These are phyloP conservation scores for Angomonas deanei DNA, from an alignment of 208 protist genomes.

Conservation along the genomic window DNA sequence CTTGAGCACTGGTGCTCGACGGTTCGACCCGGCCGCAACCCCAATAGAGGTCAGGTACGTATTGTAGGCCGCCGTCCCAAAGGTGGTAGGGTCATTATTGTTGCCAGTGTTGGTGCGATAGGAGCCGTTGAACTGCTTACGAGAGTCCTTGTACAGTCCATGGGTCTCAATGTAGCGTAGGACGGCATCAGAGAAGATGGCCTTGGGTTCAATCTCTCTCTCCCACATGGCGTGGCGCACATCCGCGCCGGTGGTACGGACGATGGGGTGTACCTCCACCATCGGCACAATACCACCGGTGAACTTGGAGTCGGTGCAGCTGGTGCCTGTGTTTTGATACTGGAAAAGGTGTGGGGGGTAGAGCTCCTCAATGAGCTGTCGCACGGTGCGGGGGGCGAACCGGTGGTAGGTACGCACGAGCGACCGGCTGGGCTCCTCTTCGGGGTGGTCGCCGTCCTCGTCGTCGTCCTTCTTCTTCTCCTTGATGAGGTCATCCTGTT, in stretches of 20 bases:
- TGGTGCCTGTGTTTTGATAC: constrained; percentile 7
- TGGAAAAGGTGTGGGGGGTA: constrained; percentile 27
- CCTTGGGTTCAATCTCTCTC: constrained; percentile 46
- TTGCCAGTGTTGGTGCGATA: constrained; percentile 13
- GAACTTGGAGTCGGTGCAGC: background rate
- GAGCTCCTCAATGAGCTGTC: constrained; percentile 78
- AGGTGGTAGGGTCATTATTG: constrained; percentile 1
- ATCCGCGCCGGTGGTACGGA: constrained; percentile 70
- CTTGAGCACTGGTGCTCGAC: constrained; percentile 11
- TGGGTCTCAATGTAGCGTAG: constrained; percentile 76
- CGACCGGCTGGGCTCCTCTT: background rate
- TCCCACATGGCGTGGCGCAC: constrained; percentile 86
- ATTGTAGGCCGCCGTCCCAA: constrained; percentile 6
- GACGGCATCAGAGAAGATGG: constrained; percentile 66
- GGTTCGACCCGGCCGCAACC: constrained; percentile 7
- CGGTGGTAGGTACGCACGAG: constrained; percentile 6
- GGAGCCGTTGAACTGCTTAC: constrained; percentile 49
- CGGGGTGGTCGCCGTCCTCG: background rate
- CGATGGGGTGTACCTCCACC: constrained; percentile 79
- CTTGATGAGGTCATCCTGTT: background rate
- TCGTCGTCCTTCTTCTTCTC: background rate
- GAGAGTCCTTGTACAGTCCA: constrained; percentile 71
- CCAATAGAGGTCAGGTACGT: background rate
- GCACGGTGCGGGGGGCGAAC: constrained; percentile 38
- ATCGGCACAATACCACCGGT: constrained; percentile 21